Evolutionary conservation across 345 rosid genomes (phyloP).

Genomic region (Bruguiera sexangula): DNA sequence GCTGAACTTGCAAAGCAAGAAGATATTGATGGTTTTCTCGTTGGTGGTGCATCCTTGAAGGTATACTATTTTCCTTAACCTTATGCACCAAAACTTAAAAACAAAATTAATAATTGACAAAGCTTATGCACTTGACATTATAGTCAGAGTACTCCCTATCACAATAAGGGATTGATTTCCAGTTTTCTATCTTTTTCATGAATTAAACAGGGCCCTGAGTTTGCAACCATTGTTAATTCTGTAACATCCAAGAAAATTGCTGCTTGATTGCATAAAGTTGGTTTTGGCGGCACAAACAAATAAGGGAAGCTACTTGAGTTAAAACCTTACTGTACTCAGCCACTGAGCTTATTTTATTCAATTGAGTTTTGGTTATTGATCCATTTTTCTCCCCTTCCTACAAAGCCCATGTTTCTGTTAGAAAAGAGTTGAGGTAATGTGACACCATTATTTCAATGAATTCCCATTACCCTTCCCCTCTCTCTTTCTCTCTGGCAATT

Average conservation of each 20-base stretch:
- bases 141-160: neutral
- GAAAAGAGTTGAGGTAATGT: too few species aligned
- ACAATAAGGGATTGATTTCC: neutral
- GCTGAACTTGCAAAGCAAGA: slow-evolving; percentile 91
- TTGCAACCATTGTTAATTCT: slow-evolving; percentile 89
- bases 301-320: slow-evolving; percentile 15
- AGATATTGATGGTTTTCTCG: slow-evolving; percentile 97
- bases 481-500: too few species aligned
- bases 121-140: neutral
- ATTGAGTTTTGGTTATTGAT: slow-evolving; percentile 11
- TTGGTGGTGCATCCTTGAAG: slow-evolving; percentile 97
- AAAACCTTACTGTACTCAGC: slow-evolving; percentile 10
- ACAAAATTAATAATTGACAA: neutral
- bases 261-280: slow-evolving; percentile 42
- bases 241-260: slow-evolving; percentile 80
- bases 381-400: slow-evolving; percentile 1
- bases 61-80: slow-evolving; percentile 26
- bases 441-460: too few species aligned
- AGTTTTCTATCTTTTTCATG: too few species aligned
- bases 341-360: slow-evolving; percentile 1
- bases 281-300: neutral
- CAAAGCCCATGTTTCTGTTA: neutral
- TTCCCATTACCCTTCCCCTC: too few species aligned
- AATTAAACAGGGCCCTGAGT: slow-evolving; percentile 75
- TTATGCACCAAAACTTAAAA: slow-evolving; percentile 4